Evolutionary conservation across 2,329 filamentous ascomycete genomes (phyloP).

Genomic region (Parastagonospora nodorum): DNA sequence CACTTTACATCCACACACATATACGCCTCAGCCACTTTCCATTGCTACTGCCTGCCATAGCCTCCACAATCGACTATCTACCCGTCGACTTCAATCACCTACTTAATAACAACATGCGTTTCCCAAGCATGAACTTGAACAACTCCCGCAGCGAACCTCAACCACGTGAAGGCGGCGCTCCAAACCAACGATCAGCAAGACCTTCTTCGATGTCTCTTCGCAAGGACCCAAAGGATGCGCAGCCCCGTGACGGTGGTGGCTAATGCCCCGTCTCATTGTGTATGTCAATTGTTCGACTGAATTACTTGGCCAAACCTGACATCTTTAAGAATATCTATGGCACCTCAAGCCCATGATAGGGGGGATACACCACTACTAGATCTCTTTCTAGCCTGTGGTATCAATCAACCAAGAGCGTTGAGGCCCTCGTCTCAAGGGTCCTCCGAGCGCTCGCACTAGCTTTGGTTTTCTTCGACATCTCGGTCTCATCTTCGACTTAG

Average conservation of each 20-base stretch:
- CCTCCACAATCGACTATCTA: slow-evolving; percentile 8
- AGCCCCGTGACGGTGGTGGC: slow-evolving; percentile 37
- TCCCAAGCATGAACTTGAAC: slow-evolving; percentile 13
- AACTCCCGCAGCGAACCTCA: slow-evolving; percentile 24
- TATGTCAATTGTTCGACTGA: slow-evolving; percentile 7
- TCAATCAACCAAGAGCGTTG: too few species aligned
- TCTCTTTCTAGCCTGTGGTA: too few species aligned
- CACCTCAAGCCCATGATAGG: slow-evolving; percentile 1
- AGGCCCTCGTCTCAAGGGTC: too few species aligned
- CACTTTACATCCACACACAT: slow-evolving; percentile 11
- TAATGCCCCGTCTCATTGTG: background rate
- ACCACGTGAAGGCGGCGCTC: slow-evolving; percentile 42
- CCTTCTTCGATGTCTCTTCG: slow-evolving; percentile 21
- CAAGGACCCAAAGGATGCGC: slow-evolving; percentile 21
- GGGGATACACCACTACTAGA: too few species aligned
- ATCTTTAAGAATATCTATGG: slow-evolving; percentile 6
- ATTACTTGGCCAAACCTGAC: slow-evolving; percentile 14
- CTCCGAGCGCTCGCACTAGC: background rate
- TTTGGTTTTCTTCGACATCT: slow-evolving; percentile 4
- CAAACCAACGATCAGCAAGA: slow-evolving; percentile 25
- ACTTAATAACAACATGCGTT: slow-evolving; percentile 23
- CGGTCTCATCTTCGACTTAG: slow-evolving; percentile 2
- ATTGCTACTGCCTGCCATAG: slow-evolving; percentile 5
- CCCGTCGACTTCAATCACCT: slow-evolving; percentile 4
- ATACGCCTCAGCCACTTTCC: slow-evolving; percentile 8